Evolutionary conservation across 148 eudicot genomes (phyloP).

Genomic region (Chenopodium formosanum): DNA sequence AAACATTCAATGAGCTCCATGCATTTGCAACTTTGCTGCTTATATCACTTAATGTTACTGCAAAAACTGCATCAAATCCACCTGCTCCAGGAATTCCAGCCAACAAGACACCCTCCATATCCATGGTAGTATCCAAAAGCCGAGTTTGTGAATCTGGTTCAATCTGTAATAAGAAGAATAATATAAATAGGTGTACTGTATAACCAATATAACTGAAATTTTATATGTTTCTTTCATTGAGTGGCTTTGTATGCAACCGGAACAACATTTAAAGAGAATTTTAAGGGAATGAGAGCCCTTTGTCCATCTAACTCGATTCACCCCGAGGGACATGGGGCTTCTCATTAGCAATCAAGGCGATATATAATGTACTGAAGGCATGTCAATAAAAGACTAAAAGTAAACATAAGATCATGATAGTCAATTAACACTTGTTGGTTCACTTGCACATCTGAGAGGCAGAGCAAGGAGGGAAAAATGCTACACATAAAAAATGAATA

Average conservation of each 20-base stretch:
- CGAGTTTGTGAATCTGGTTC: constrained; percentile 89
- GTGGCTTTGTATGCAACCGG: neutral
- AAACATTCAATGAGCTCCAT: constrained; percentile 77
- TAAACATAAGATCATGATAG: neutral
- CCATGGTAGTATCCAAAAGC: constrained; percentile 83
- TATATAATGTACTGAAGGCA: neutral
- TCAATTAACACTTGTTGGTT: neutral
- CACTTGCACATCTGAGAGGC: neutral
- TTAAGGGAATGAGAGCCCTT: neutral
- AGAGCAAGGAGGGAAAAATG: neutral
- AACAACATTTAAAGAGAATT: neutral
- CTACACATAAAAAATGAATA: constrained; percentile 7
- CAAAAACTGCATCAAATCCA: constrained; percentile 91
- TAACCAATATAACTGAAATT: neutral
- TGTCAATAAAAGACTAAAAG: neutral
- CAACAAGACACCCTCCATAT: constrained; percentile 77
- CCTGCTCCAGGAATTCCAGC: constrained; percentile 99
- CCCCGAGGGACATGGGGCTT: neutral
- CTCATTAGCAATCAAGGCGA: neutral
- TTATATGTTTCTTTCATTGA: neutral
- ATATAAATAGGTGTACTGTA: neutral
- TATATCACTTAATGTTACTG: constrained; percentile 67
- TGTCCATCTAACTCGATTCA: neutral
- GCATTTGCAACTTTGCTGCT: constrained; percentile 50
- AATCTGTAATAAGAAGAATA: constrained; percentile 47